phyloP scores from a whole-genome alignment of 257 asterid genomes.

The Solanum rostratum region DNA sequence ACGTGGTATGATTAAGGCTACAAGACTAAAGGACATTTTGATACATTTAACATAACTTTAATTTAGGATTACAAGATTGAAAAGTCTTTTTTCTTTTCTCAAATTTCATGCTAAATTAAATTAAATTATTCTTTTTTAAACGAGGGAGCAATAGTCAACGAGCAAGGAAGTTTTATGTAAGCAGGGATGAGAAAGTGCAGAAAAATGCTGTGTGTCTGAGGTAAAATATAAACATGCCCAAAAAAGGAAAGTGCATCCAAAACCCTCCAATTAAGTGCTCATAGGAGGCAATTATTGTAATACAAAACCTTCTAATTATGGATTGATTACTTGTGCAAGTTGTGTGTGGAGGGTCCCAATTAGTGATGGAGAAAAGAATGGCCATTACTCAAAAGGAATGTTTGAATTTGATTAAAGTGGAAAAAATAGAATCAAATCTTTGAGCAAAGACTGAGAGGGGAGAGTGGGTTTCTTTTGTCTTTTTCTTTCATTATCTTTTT shows the following conservation, averaged over 20 bases:
- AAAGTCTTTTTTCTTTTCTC: too few species aligned
- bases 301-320: neutral
- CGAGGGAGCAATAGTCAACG: too few species aligned
- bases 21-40: too few species aligned
- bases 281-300: neutral
- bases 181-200: neutral
- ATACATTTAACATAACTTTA: too few species aligned
- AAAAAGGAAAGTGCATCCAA: neutral
- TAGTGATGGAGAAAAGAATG: neutral
- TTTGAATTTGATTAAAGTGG: constrained; percentile 6
- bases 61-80: too few species aligned
- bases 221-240: neutral
- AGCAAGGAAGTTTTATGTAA: too few species aligned
- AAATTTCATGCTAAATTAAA: too few species aligned
- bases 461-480: too few species aligned
- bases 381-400: neutral
- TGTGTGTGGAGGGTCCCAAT: neutral
- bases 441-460: too few species aligned
- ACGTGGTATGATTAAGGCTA: too few species aligned
- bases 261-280: neutral
- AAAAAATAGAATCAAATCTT: constrained; percentile 1
- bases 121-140: too few species aligned
- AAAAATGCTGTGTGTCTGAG: neutral
- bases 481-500: too few species aligned
- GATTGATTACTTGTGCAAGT: neutral